Evolutionary conservation across 345 rosid species (phyloP).

Genomic region (Pugionium dolabratum): DNA sequence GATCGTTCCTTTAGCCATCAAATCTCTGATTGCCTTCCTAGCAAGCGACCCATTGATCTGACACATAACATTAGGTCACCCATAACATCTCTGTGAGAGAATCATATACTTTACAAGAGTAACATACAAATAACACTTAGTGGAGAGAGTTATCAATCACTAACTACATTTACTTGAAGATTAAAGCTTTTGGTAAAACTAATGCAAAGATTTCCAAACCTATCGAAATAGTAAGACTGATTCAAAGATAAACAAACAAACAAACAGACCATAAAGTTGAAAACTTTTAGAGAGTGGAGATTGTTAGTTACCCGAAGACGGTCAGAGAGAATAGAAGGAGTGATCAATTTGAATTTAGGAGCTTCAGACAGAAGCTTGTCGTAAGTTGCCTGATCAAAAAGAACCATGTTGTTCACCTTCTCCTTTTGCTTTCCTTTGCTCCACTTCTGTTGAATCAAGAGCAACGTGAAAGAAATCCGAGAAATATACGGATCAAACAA

Average conservation of each 20-base stretch:
- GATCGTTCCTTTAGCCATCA: slow-evolving; percentile 63
- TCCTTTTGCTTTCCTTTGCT: slow-evolving; percentile 66
- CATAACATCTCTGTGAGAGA: too few relatives aligned
- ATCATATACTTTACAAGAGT: too few relatives aligned
- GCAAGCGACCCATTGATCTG: slow-evolving; percentile 62
- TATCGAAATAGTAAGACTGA: too few relatives aligned
- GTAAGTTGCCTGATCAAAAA: slow-evolving; percentile 57
- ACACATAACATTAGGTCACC: background rate
- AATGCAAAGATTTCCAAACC: too few relatives aligned
- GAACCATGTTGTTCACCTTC: slow-evolving; percentile 65
- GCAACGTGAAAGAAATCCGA: background rate
- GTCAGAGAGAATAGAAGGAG: slow-evolving; percentile 53
- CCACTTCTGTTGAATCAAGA: slow-evolving; percentile 45
- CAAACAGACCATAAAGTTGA: background rate
- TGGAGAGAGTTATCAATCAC: too few relatives aligned
- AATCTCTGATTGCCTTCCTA: slow-evolving; percentile 59
- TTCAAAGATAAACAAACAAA: too few relatives aligned
- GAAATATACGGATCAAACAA: background rate
- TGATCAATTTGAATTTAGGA: slow-evolving; percentile 54
- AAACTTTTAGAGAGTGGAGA: background rate
- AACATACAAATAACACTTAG: too few relatives aligned
- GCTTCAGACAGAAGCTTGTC: slow-evolving; percentile 56
- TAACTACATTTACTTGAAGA: too few relatives aligned
- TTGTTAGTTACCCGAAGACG: slow-evolving; percentile 42
- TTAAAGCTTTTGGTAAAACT: too few relatives aligned